Conservation (phyloP, 1,284 basidiomycete genomes). For the Ustilago esculenta region DNA sequence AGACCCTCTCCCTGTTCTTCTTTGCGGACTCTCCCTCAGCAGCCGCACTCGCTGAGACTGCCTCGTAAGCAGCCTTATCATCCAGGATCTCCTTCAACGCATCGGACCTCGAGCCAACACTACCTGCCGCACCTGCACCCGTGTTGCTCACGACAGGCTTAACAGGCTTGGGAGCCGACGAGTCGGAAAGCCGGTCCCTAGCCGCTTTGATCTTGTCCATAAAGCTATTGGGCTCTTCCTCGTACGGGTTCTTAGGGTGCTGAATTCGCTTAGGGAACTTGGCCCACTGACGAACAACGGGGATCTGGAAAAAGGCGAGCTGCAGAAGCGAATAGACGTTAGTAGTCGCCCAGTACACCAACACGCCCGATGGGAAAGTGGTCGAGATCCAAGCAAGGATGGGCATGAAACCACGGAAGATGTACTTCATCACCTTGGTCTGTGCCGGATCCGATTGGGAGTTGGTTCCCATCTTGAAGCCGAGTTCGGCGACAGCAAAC, state of each 20-base stretch:
- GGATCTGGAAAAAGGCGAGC: conserved; percentile 64
- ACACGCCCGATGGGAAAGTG: conserved; percentile 72
- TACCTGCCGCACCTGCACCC: not conserved
- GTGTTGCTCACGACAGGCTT: conserved; percentile 7
- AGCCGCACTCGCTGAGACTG: not conserved
- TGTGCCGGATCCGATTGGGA: conserved; percentile 37
- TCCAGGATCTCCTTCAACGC: conserved; percentile 45
- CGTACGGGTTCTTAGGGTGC: conserved; percentile 49
- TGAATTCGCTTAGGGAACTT: conserved; percentile 49
- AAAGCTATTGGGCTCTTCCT: conserved; percentile 24
- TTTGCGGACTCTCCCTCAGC: conserved; percentile 2
- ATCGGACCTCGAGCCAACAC: conserved; percentile 11
- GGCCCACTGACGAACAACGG: conserved; percentile 34
- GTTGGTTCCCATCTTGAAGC: conserved; percentile 72
- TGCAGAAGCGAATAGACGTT: conserved; percentile 71
- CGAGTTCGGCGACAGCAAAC: conserved; percentile 75
- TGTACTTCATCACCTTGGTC: conserved; percentile 78
- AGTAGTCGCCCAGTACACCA: conserved; percentile 73
- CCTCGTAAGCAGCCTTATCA: conserved; percentile 32
- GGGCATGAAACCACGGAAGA: conserved; percentile 75
- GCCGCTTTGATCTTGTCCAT: conserved; percentile 41
- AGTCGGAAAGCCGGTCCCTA: conserved; percentile 12
- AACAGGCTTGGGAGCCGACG: not conserved
- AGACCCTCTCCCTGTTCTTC: conserved; percentile 25
- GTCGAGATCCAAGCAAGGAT: conserved; percentile 74